These are phyloP conservation scores for Rubroboletus satanas DNA, from an alignment of 768 basidiomycete species.

Conservation along the genomic window DNA sequence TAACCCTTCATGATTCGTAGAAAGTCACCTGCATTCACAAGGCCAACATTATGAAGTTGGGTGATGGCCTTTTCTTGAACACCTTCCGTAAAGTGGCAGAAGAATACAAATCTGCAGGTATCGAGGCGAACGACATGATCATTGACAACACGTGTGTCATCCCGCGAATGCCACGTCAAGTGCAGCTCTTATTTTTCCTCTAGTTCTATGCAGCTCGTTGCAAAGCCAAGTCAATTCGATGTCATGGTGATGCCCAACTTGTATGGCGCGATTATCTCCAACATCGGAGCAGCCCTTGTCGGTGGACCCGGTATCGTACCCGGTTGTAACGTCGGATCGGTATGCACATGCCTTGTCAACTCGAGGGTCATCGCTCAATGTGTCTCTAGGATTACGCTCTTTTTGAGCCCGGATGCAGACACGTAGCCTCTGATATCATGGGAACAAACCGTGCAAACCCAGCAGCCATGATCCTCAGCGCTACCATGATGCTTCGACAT, in stretches of 20 bases:
- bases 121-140: constrained; percentile 96
- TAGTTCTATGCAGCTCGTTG: constrained; percentile 98
- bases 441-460: constrained; percentile 96
- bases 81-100: constrained; percentile 96
- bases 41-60: constrained; percentile 99
- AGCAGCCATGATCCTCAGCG: constrained; percentile 93
- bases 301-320: constrained; percentile 98
- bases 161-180: neutral
- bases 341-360: constrained; percentile 33
- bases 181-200: constrained; percentile 1
- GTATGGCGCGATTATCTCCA: constrained; percentile 96
- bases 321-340: constrained; percentile 95
- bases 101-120: constrained; percentile 91
- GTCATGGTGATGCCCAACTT: constrained; percentile 99
- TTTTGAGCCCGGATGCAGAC: constrained; percentile 98
- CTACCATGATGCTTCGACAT: constrained; percentile 97
- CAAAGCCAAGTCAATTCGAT: constrained; percentile 93
- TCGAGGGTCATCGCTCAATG: neutral
- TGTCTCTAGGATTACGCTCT: constrained; percentile 81
- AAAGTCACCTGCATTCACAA: constrained; percentile 99
- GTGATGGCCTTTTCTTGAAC: constrained; percentile 97
- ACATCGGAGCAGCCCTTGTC: constrained; percentile 97
- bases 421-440: constrained; percentile 94
- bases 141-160: constrained; percentile 89
- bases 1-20: constrained; percentile 37